These are phyloP conservation scores for Beauveria sp. DNA, from an alignment of 2,329 filamentous ascomycete genomes.

Conservation along the genomic window DNA sequence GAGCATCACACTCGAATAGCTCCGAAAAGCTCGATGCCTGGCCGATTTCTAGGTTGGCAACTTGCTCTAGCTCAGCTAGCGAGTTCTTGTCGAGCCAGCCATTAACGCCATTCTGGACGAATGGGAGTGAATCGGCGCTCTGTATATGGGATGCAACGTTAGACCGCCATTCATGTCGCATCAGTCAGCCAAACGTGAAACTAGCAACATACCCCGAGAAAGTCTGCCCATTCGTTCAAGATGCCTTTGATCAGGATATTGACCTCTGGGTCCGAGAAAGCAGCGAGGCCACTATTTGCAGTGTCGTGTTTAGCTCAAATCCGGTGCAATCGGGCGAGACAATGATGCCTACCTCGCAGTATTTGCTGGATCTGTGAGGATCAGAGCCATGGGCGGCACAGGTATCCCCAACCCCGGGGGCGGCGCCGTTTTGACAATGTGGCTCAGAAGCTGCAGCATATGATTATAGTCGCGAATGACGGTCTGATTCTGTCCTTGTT, in stretches of 20 bases:
- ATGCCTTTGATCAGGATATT: not conserved
- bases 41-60: slow-evolving; percentile 39
- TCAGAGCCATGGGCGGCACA: not conserved
- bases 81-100: slow-evolving; percentile 51
- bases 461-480: not conserved
- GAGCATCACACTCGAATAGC: slow-evolving; percentile 52
- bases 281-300: not conserved
- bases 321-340: no score
- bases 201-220: not conserved
- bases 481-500: not conserved
- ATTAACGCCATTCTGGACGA: slow-evolving; percentile 36
- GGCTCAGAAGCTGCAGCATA: slow-evolving; percentile 1
- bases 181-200: not conserved
- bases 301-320: not conserved
- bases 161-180: not conserved
- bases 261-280: slow-evolving; percentile 1
- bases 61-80: slow-evolving; percentile 39
- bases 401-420: slow-evolving; percentile 24
- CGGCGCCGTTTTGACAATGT: slow-evolving; percentile 15
- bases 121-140: slow-evolving; percentile 41
- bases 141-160: slow-evolving; percentile 12
- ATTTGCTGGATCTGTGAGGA: slow-evolving; percentile 40
- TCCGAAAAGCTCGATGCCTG: slow-evolving; percentile 46
- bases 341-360: slow-evolving; percentile 34
- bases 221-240: slow-evolving; percentile 5